A percentile compares a stretch with the other conserved stretches of the same genome.
phyloP scores from a whole-genome alignment of 2,329 filamentous ascomycete species.

The Orbilia blumenaviensis region DNA sequence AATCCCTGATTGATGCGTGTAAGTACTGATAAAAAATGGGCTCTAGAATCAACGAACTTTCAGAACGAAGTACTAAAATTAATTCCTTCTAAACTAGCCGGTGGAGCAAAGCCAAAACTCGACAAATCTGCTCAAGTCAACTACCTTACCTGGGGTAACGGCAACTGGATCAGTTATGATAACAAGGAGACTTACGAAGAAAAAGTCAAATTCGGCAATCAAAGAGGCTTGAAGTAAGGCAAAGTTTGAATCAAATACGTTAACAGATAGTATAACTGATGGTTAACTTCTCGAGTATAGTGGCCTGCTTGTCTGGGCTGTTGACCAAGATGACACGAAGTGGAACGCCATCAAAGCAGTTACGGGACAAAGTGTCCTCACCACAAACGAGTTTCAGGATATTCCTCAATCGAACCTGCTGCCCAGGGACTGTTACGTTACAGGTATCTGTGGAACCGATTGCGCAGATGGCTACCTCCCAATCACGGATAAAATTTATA shows the following conservation, averaged over 20 bases:
- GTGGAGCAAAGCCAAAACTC: conserved; percentile 29
- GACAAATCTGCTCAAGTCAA: conserved; percentile 33
- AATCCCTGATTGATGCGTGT: conserved; percentile 33
- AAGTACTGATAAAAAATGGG: not conserved
- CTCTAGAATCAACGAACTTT: not conserved
- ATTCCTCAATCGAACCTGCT: conserved; percentile 37
- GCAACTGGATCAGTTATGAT: conserved; percentile 42
- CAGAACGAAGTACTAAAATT: conserved; percentile 1
- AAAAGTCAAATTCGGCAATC: conserved; percentile 32
- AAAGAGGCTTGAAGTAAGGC: conserved; percentile 55
- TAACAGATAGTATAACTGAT: conserved; percentile 3
- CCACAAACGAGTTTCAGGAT: conserved; percentile 28
- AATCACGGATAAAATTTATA: conserved; percentile 56
- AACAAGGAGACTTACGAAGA: conserved; percentile 31
- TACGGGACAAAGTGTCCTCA: conserved; percentile 27
- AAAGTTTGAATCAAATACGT: not conserved
- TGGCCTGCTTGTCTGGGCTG: conserved; percentile 59
- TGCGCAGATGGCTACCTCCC: conserved; percentile 59
- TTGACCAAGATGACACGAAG: conserved; percentile 58
- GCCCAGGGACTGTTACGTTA: conserved; percentile 58
- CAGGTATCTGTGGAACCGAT: conserved; percentile 57
- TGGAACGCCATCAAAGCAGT: conserved; percentile 54
- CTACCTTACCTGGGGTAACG: conserved; percentile 36
- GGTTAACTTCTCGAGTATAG: conserved; percentile 18
- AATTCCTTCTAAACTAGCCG: conserved; percentile 9